Percentiles rank a stretch among this genome's conserved stretches.
Conservation (phyloP, 306 rosid species). For the Fagus crenata region DNA sequence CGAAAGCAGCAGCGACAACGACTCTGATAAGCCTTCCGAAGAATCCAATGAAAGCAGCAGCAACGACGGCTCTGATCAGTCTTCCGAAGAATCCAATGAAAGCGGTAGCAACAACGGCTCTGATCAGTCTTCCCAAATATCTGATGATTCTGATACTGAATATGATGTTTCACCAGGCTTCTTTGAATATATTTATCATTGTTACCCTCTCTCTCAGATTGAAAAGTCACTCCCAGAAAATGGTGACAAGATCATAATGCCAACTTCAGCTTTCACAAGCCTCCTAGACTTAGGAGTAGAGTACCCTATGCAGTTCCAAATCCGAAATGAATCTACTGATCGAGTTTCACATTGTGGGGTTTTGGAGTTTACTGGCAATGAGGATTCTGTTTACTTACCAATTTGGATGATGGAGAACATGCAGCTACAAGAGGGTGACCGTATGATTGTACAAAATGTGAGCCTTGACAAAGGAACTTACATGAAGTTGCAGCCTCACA, state of each 20-base stretch:
- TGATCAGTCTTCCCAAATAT: too few relatives aligned
- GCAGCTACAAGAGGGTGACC: too few relatives aligned
- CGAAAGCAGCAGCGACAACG: too few relatives aligned
- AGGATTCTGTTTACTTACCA: neutral
- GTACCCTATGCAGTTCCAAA: neutral
- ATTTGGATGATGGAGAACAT: too few relatives aligned
- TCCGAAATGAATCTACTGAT: neutral
- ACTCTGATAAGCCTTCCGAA: too few relatives aligned
- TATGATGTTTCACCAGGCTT: neutral
- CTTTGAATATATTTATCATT: neutral
- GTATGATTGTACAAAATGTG: too few relatives aligned
- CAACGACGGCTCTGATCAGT: neutral
- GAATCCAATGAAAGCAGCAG: too few relatives aligned
- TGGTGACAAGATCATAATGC: neutral
- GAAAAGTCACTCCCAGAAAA: neutral
- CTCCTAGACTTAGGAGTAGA: neutral
- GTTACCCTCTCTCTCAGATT: slow-evolving; percentile 5
- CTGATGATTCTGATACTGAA: neutral
- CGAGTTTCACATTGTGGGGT: slow-evolving; percentile 3
- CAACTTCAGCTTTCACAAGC: neutral
- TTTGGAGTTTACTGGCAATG: neutral
- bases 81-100: neutral
- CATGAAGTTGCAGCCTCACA: too few relatives aligned
- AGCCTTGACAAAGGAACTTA: too few relatives aligned
- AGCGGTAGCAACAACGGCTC: neutral